Conservation (phyloP, 345 rosid species). For the Linum trigynum region DNA sequence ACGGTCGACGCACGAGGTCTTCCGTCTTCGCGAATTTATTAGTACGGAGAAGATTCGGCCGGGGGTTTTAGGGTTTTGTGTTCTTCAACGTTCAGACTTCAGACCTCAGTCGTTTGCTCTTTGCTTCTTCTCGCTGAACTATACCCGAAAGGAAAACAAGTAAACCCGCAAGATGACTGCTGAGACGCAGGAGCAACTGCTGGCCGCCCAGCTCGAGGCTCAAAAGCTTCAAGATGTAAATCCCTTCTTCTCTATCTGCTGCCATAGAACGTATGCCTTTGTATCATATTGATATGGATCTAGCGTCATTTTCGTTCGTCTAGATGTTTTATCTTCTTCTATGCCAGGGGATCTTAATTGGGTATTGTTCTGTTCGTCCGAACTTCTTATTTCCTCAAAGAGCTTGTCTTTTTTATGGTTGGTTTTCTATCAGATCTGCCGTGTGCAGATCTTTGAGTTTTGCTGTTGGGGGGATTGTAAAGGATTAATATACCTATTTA, state of each 20-base stretch:
- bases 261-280: background rate
- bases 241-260: background rate
- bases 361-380: too few species aligned
- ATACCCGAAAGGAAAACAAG: background rate
- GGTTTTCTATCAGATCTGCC: background rate
- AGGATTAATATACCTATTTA: background rate
- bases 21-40: background rate
- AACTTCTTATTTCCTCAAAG: background rate
- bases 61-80: background rate
- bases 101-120: background rate
- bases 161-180: constrained; percentile 47
- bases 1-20: too few species aligned
- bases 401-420: background rate
- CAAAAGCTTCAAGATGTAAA: constrained; percentile 48
- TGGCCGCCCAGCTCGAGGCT: constrained; percentile 50
- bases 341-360: background rate
- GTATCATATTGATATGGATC: too few species aligned
- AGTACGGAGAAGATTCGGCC: background rate
- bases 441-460: background rate
- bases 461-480: background rate
- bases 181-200: constrained; percentile 52
- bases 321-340: background rate
- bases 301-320: background rate
- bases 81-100: background rate
- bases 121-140: background rate